Percentiles rank a stretch among this genome's conserved stretches.
Evolutionary conservation across 140 eudicot species (phyloP).

Genomic region (Oenanthe javanica): DNA sequence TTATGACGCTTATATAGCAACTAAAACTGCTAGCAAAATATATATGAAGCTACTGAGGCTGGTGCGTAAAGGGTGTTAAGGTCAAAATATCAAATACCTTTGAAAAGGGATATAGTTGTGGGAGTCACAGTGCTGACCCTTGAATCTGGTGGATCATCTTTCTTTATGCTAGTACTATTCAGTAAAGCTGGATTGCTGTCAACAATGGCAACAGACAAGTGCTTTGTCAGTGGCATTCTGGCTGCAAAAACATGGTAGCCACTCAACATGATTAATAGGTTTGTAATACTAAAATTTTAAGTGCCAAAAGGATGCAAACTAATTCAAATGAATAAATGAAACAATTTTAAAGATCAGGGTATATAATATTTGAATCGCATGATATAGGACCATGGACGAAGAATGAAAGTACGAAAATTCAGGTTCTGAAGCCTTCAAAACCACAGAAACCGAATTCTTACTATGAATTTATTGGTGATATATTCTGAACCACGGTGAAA

Average conservation of each 20-base stretch:
- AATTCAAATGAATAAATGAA: background rate
- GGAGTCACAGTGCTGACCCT: constrained; percentile 99
- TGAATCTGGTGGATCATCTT: constrained; percentile 94
- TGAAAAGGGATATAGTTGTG: constrained; percentile 68
- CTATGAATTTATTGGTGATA: background rate
- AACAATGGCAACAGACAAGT: constrained; percentile 76
- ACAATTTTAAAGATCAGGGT: background rate
- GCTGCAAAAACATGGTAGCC: constrained; percentile 48
- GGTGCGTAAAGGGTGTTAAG: constrained; percentile 12
- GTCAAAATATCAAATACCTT: constrained; percentile 49
- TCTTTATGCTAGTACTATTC: constrained; percentile 38
- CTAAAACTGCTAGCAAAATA: background rate
- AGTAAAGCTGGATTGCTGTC: constrained; percentile 85
- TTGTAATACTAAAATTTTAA: background rate
- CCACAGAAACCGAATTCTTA: background rate
- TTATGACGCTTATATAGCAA: background rate
- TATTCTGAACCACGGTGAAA: background rate
- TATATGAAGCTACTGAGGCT: background rate
- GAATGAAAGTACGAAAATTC: background rate
- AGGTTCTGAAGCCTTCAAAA: background rate
- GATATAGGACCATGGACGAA: background rate
- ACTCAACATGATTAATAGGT: constrained; percentile 1
- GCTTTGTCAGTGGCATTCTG: constrained; percentile 65
- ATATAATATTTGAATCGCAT: background rate
- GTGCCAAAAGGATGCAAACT: background rate